Base-by-base conservation (phyloP, 2,329 filamentous ascomycete genomes). In the Cladophialophora carrionii region DNA sequence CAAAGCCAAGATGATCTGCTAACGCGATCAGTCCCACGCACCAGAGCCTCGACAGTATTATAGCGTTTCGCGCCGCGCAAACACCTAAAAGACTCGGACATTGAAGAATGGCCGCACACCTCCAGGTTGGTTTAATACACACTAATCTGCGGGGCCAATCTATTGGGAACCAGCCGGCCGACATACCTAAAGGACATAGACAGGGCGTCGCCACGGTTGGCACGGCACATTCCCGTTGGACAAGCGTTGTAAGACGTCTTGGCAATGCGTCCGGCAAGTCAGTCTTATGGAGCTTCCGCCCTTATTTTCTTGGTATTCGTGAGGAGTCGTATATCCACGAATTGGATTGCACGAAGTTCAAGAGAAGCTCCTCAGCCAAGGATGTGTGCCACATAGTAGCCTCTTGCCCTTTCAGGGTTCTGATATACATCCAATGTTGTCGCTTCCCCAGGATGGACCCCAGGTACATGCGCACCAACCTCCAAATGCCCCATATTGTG, bases 321-420 rank as follows among this genome's bases (percentile, higher is more conserved):
- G 54, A 14, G 54, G 54, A 57, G 54, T 24, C 31, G 34, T 2
- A 26, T 14, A 57, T 9, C 48, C 24, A 37, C 41, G 43, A 32
- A 46, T 48, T 24, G 12, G 12, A 34, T 4, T 31, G 2, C 9
- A 24, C 22, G n/a, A 51, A 24, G 43, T 7, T n/a, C 29, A 29
- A 29, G 20, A 29, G 31, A 59, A 49, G 24, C 56, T 37, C 56
- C 56, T n/a, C 26, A 22, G 56, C 56, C 41, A 58, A 58, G 56
- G 22, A 48, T 58, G 43, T 58, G 56, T 32, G 56, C 56, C 56
- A 58, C 41, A 29, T 59, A 41, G 31, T 37, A 59, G 46, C 57
- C 49, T 59, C 46, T 59, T 59, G 29, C 34, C 57, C 26, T 22
- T 49, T 29, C 41, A 46, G 26, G 37, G 55, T 17, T 4, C 14